Evolutionary conservation across 495 filamentous ascomycete genomes (phyloP).

Genomic region (Evernia prunastri): DNA sequence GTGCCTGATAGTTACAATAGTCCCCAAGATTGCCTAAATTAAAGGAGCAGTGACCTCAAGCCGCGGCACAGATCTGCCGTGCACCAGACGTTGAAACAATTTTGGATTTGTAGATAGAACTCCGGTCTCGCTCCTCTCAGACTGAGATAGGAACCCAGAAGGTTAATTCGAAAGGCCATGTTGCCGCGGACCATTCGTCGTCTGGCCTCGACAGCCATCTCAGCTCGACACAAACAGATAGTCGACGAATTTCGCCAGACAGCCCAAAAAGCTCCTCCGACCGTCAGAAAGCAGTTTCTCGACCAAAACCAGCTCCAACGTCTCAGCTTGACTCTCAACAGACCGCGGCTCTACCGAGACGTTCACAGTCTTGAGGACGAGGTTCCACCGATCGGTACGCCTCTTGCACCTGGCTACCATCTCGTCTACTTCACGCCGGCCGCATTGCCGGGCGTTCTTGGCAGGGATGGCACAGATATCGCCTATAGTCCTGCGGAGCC

Average conservation of each 20-base stretch:
- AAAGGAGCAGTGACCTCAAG: not conserved
- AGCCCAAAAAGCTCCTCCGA: slow-evolving; percentile 22
- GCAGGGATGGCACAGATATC: slow-evolving; percentile 65
- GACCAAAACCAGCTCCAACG: slow-evolving; percentile 55
- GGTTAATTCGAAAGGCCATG: not conserved
- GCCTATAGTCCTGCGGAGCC: slow-evolving; percentile 59
- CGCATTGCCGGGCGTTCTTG: slow-evolving; percentile 46
- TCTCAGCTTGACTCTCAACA: slow-evolving; percentile 48
- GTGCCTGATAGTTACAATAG: too few species aligned
- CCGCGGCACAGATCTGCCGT: too few species aligned
- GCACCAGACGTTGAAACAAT: not conserved
- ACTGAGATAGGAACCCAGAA: not conserved
- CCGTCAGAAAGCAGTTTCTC: slow-evolving; percentile 43
- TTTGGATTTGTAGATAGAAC: not conserved
- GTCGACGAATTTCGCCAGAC: not conserved
- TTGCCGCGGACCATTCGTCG: not conserved
- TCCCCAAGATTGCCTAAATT: too few species aligned
- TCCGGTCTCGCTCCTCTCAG: not conserved
- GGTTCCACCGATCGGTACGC: slow-evolving; percentile 34
- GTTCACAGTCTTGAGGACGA: slow-evolving; percentile 31
- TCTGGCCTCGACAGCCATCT: not conserved
- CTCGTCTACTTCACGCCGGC: slow-evolving; percentile 65
- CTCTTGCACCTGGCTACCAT: slow-evolving; percentile 61
- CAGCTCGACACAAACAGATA: not conserved
- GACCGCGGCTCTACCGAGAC: slow-evolving; percentile 35